Evolutionary conservation across 495 filamentous ascomycete genomes (phyloP), one percentile per base, ranked within the genome.

Genomic region (Annulohypoxylon nitens): DNA sequence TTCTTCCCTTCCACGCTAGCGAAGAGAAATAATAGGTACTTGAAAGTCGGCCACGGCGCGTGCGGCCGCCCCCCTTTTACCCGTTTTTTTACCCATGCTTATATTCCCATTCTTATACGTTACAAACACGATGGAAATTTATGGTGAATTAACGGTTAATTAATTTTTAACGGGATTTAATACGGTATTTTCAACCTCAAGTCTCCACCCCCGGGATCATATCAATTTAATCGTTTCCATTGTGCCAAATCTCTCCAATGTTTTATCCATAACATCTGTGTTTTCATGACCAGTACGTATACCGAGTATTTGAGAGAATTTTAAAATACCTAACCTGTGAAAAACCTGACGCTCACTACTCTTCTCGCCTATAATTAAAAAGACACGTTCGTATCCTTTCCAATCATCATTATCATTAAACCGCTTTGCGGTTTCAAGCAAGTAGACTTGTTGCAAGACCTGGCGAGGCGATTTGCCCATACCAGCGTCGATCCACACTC

Each of bases 61-160:
- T 57, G 53, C 53, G 53, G 53, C 53, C 53, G 53, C 30, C 53
- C 53, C 11, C 47, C 47, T 25, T 25, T 20, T 30, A 30, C 30
- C 30, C 30, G 30, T 30, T 23, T 23, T 23, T 23, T 23, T 30
- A 30, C 30, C 30, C 30, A 30, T 30, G 5, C 30, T 6, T 4
- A 30, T 30, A 30, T 30, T 4, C 30, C 30, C 30, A 30, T 23
- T 23, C 20, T 23, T 23, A 23, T 23, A 23, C 20, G 20, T 23
- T 23, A 23, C 20, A 23, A 23, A 23, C 20, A 23, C 20, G 20
- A 23, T 23, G n/a, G n/a, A 23, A 0, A 23, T 23, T 23, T 23
- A 23, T 23, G 20, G 20, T 23, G 20, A 23, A 23, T 23, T 23
- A 23, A 23, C 20, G 20, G 20, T 23, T 23, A 0, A 23, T 23